A percentile compares a stretch with the other conserved stretches of the same genome.
Conservation (phyloP, 768 basidiomycete species). For the Suillus tomentosus region DNA sequence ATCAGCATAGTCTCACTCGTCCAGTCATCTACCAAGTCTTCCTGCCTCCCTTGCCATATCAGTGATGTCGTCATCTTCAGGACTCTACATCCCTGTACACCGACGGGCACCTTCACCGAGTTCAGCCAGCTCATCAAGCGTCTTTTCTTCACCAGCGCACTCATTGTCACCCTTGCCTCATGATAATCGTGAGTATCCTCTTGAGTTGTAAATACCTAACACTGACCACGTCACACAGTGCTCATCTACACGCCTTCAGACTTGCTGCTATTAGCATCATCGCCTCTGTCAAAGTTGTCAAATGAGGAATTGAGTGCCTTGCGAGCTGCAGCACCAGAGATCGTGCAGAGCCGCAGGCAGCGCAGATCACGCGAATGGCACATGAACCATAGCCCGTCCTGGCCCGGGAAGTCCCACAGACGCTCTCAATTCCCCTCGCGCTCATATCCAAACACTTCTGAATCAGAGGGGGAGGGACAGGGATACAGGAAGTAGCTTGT, state of each 20-base stretch:
- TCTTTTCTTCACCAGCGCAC: slow-evolving; percentile 17
- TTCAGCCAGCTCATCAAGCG: slow-evolving; percentile 21
- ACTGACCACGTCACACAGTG: slow-evolving; percentile 2
- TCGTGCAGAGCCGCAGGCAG: slow-evolving; percentile 28
- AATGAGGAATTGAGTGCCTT: slow-evolving; percentile 14
- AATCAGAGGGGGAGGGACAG: slow-evolving; percentile 22
- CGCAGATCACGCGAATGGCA: slow-evolving; percentile 31
- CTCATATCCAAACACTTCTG: slow-evolving; percentile 13
- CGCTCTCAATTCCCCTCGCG: background rate
- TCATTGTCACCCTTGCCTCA: slow-evolving; percentile 5
- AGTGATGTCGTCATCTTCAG: slow-evolving; percentile 30
- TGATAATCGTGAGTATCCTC: slow-evolving; percentile 14
- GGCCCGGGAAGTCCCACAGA: slow-evolving; percentile 3
- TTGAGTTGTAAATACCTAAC: background rate
- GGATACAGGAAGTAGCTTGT: slow-evolving; percentile 16
- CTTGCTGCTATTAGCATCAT: slow-evolving; percentile 26
- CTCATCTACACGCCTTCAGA: slow-evolving; percentile 30
- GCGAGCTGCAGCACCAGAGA: slow-evolving; percentile 27
- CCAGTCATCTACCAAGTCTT: slow-evolving; percentile 7
- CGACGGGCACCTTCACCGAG: slow-evolving; percentile 28
- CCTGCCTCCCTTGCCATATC: slow-evolving; percentile 14
- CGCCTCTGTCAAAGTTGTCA: slow-evolving; percentile 24
- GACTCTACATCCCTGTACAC: slow-evolving; percentile 45
- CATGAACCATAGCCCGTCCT: slow-evolving; percentile 13
- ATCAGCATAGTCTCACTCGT: background rate